phyloP scores from a whole-genome alignment of 768 basidiomycete species.

The Amyloporia xantha region DNA sequence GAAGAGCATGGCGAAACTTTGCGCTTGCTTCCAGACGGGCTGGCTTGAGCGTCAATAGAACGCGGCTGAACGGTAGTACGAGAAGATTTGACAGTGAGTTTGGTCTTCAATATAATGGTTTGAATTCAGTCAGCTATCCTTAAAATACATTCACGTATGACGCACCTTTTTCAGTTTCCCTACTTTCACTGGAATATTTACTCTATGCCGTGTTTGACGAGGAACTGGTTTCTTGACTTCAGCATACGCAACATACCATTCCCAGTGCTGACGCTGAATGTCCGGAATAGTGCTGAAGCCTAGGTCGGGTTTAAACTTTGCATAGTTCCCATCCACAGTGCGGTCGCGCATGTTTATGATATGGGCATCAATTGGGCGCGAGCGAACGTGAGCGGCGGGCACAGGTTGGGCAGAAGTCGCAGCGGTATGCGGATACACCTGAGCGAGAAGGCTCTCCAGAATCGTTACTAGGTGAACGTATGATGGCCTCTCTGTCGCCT shows the following conservation, averaged over 20 bases:
- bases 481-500: background rate
- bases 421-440: too few relatives aligned
- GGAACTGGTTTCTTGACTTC: background rate
- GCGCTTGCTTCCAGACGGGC: background rate
- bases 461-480: constrained; percentile 1
- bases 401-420: too few relatives aligned
- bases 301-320: background rate
- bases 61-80: too few relatives aligned
- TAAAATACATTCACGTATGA: too few relatives aligned
- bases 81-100: too few relatives aligned
- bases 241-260: background rate
- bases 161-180: background rate
- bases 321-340: background rate
- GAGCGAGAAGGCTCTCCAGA: background rate
- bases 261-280: background rate
- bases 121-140: too few relatives aligned
- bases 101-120: too few relatives aligned
- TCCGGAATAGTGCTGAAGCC: background rate
- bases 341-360: background rate
- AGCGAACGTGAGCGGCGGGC: too few relatives aligned
- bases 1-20: background rate
- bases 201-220: background rate
- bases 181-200: background rate
- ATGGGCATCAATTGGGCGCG: too few relatives aligned
- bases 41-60: too few relatives aligned